Evolutionary conservation across 2,329 filamentous ascomycete genomes (phyloP).

Genomic region (Zymoseptoria pseudotritici): DNA sequence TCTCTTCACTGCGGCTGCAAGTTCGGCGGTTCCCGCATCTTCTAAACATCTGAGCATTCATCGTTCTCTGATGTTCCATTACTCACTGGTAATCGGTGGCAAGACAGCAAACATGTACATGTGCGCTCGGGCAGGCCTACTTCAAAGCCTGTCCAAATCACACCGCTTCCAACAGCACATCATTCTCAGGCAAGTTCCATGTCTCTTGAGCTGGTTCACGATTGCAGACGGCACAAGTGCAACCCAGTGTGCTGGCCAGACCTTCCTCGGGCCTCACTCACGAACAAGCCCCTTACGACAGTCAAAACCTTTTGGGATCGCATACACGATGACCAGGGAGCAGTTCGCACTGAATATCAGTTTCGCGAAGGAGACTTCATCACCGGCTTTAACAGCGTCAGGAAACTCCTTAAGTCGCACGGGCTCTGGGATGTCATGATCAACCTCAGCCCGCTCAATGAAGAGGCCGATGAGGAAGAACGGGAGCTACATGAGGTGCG

Average conservation of each 20-base stretch:
- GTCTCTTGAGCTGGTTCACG: background rate
- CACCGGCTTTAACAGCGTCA: background rate
- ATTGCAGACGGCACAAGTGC: background rate
- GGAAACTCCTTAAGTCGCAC: background rate
- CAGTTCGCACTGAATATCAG: background rate
- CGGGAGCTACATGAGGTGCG: background rate
- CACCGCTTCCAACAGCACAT: background rate
- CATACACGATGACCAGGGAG: background rate
- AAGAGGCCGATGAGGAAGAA: background rate
- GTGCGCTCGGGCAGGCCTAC: background rate
- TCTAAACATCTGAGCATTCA: background rate
- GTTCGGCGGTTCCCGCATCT: background rate
- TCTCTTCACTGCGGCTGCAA: background rate
- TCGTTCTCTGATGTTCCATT: background rate
- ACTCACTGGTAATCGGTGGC: background rate
- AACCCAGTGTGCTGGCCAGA: background rate
- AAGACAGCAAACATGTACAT: background rate
- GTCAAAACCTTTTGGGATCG: background rate
- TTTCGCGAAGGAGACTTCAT: constrained; percentile 3
- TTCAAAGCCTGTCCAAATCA: background rate
- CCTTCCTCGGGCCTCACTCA: background rate
- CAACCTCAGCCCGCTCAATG: background rate
- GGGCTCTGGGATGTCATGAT: background rate
- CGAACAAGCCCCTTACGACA: background rate
- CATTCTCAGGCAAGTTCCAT: background rate